These are phyloP conservation scores for Halteria grandinella DNA, from an alignment of 73 alveolate species.

Conservation along the genomic window DNA sequence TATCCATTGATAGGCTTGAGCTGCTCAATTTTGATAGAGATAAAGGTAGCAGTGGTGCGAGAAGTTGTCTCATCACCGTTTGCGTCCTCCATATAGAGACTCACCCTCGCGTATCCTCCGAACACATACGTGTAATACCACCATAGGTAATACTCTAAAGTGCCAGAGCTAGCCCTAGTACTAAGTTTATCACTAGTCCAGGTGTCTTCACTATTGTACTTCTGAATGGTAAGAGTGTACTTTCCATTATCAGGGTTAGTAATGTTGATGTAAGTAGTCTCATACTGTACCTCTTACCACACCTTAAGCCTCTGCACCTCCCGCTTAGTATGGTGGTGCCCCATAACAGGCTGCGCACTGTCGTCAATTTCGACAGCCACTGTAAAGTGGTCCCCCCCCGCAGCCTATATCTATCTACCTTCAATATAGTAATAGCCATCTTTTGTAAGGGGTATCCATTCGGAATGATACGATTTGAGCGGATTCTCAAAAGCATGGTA, in stretches of 20 bases:
- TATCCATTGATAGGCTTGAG: too few species aligned
- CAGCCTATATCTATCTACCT: neutral
- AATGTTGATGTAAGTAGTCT: neutral
- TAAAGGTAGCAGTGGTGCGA: too few species aligned
- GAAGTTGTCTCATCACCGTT: too few species aligned
- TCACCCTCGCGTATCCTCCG: too few species aligned
- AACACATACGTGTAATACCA: too few species aligned
- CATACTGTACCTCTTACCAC: neutral
- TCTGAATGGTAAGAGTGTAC: neutral
- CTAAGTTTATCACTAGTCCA: neutral
- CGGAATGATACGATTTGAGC: neutral
- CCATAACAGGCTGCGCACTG: neutral
- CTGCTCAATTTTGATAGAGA: too few species aligned
- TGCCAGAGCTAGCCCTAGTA: too few species aligned
- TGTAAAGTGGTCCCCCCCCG: constrained; percentile 31
- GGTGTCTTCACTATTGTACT: neutral
- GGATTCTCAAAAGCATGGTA: neutral
- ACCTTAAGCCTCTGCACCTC: constrained; percentile 13
- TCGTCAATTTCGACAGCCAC: constrained; percentile 33
- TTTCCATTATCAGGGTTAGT: neutral
- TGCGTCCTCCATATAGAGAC: too few species aligned
- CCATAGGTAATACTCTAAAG: too few species aligned
- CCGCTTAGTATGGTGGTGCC: constrained; percentile 13
- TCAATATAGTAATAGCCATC: constrained; percentile 30
- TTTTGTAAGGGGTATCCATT: neutral